Evolutionary conservation across 306 rosid genomes (phyloP), one percentile per base, ranked within the genome.

Genomic region (Trifolium fragiferum): DNA sequence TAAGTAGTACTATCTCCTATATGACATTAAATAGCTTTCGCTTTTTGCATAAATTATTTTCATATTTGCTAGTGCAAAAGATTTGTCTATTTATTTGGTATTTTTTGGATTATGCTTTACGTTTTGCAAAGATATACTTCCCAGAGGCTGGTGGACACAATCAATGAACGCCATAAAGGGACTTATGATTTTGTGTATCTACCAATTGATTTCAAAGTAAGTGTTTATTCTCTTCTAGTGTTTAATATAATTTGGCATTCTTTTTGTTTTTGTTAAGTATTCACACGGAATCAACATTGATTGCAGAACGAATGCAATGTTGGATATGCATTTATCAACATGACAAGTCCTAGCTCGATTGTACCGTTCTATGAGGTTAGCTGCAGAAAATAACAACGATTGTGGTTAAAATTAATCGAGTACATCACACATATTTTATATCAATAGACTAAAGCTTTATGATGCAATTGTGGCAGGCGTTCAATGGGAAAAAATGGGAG

Each of bases 291-390:
- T 70, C 64, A 70, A 35, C 70, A 54, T 64, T 77, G 16, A 38
- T 40, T 81, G 75, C 90, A 89, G 95, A 89, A 89, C 86, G 86
- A 87, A 83, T 89, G 95, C 83, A 89, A 89, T 71, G 92, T 89
- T 81, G 95, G 95, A 62, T 89, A 89, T 75, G 95, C 95, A 18
- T 89, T 89, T 85, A 89, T 89, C 89, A 89, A 89, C 75, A 86
- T 89, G 92, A 77, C 68, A 41, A 80, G 75, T 80, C 90, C 95
- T n/a, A 67, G 81, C 47, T 84, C 80, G 84, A 89, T 89, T 50
- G 79, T 87, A 78, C 90, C 92, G 19, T 89, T 89, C 66, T 78
- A 84, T 80, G 85, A 89, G 90, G 95, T 89, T 68, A 57, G 59
- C 18, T 6, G 7, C 33, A 37, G 19, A 65, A 53, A 61, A 50